Base-by-base conservation (phyloP, 2,329 filamentous ascomycete species). In the Monilinia aucupariae region DNA sequence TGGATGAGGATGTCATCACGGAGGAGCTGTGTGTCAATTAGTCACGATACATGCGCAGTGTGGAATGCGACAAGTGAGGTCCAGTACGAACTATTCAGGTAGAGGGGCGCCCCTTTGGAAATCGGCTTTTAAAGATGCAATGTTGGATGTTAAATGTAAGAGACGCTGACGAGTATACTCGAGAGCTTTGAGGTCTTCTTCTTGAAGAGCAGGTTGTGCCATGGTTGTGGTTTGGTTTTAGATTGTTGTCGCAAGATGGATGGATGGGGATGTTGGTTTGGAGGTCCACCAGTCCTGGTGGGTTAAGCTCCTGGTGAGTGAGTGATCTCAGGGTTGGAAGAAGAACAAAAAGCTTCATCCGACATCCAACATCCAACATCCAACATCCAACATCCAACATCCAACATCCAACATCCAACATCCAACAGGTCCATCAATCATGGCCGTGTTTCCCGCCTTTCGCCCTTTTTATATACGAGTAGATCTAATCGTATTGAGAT, bases 101-200 rank as follows among this genome's bases (percentile, higher is more conserved):
- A 92, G 79, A 30, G 86, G 86, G 61, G 87, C 83, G 73, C 81
- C 85, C 64, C 81, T 80, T 47, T 83, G 74, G 47, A 91, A 78
- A 69, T 85, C 82, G 67, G 78, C 76, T 68, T 84, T 82, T 27
- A 92, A 77, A 48, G 86, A 88, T 63, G 78, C 80, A 25, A 92
- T 83, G 69, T 84, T 90, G 73, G 82, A 86, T 4, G 85, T 84
- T 30, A 92, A 81, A 71, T 90, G 86, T 52, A 81, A 80, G 27
- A 92, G 80, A 34, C 87, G 82, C 70, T 86, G 83, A 48, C 89
- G 84, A 34, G 86, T 85, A 75, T 88, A 83, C 71, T 92, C 89
- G 32, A 92, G 81, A 48, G 83, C 80, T 75, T 87, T 89, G 68
- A 86, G 77, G 74, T 88, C 85, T 25, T 86, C 84, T 34, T 67